Evolutionary conservation across 192 early-diverging fungal species (phyloP), one percentile per base, ranked within the genome.

Genomic region (Coemansia javaensis): DNA sequence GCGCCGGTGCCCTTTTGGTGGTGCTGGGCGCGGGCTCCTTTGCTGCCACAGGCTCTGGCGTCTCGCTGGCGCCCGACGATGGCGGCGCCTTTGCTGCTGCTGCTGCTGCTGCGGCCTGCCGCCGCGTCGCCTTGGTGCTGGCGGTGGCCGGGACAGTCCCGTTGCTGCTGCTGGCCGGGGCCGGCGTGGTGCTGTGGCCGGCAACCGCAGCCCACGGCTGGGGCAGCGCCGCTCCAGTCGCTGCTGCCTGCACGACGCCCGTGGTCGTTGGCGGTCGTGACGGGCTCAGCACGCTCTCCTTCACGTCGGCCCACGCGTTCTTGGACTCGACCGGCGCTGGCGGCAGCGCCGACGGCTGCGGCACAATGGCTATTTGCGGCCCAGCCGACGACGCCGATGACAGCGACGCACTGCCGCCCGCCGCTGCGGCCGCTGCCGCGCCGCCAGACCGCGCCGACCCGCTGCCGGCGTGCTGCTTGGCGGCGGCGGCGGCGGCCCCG

Each of bases 141-240:
- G n/a, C n/a, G n/a, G n/a, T n/a, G n/a, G n/a, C n/a, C n/a, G n/a
- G n/a, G n/a, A n/a, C n/a, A n/a, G n/a, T n/a, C n/a, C n/a, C 22
- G 2, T 32, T 51, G 39, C 5, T 23, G 3, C 49, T 39, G 23
- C 41, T 51, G 38, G 28, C 9, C 44, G 30, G 17, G 5, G 38
- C 27, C 25, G 47, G 21, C 14, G 35, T 17, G 2, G 40, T 16
- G 28, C 20, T 27, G 30, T 74, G 70, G 33, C 70, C 58, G 16
- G 70, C 70, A 25, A 66, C 46, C 13, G 70, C 63, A 15, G 70
- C 70, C 70, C 70, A 74, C 28, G 70, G 70, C 63, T 74, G 70
- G 16, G 56, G 56, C 14, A 74, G 55, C 36, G 50, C 28, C 5
- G 66, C n/a, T n/a, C n/a, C n/a, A n/a, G n/a, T n/a, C n/a, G n/a